Base-by-base conservation (phyloP, 2,329 filamentous ascomycete genomes). In the Ceratocystis albifundus region DNA sequence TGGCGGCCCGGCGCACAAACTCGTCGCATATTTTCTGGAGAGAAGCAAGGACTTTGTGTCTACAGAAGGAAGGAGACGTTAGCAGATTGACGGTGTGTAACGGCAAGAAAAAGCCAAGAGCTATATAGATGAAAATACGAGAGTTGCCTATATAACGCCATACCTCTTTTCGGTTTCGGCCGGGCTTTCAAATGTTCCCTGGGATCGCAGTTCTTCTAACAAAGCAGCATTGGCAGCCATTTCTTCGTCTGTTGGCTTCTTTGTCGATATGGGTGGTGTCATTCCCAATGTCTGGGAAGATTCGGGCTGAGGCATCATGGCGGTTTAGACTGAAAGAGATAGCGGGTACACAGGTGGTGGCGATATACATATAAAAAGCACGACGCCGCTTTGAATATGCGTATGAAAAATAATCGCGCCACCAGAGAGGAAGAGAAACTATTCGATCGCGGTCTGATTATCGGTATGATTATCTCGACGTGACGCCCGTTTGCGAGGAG, bases 141-240 rank as follows among this genome's bases (percentile, higher is more conserved):
- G n/a, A 3, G 4, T 44, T 57, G 28, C 22, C 22, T 36, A 6
- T 15, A 64, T 32, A 64, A 67, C 20, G 1, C 28, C 75, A 69
- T 77, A 90, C 89, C 92, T 87, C 75, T 89, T 90, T 69, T 90
- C 83, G 2, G 90, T 96, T 74, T 95, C 94, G 55, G 89, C 82
- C 15, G 85, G 82, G 64, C 84, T 85, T 76, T 97, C 94, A 72
- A 96, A 99, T 64, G 94, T 96, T 76, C 95, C 93, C 76, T 96
- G 89, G 50, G 81, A 81, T 74, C 90, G 90, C 69, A 99, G 79
- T 76, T 96, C 92, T 66, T 89, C 85, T 66, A 96, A 83, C 57
- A 99, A 82, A 66, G 86, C 81, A 70, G 90, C 86, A 71, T 90
- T 95, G 63, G 88, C 84, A 70, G 87, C 82, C 66, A 88, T 83